Evolutionary conservation across 306 rosid genomes (phyloP), one percentile per base, ranked within the genome.

Genomic region (Trifolium dubium): DNA sequence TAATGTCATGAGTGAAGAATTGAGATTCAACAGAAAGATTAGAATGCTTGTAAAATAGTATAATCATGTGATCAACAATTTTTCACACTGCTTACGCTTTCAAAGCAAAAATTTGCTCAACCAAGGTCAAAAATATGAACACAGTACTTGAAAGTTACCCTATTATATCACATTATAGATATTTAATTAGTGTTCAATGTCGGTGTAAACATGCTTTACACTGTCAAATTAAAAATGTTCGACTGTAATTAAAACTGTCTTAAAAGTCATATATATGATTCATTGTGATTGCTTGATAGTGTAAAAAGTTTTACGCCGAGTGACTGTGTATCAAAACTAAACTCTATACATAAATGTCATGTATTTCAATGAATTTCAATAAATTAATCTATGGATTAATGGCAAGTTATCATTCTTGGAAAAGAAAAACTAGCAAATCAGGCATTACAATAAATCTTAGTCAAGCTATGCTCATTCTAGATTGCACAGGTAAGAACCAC

Each of bases 351-450:
- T 47, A 37, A 59, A 58, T 41, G 31, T 53, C 61, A 2, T 8
- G 40, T 74, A 69, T 62, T 37, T 46, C 34, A 63, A 53, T 75
- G 75, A 63, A 71, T 69, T 64, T 55, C 23, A 75, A 66, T 29
- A 49, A 76, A 66, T 40, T 14, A 61, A 54, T 34, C 30, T 30
- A 72, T 34, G 70, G 67, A 67, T 18, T 58, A 8, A 56, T 72
- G 44, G 58, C 49, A 56, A 28, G 77, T 51, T 17, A 5, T 15
- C 56, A 50, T 50, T 71, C 69, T 50, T 32, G 1, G 43, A 39
- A 74, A 58, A 71, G 74, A 75, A 70, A 58, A 65, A 49, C 55
- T 13, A 83, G 63, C 69, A 69, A 14, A 64, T 40, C n/a, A 50
- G 5, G 66, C 50, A 75, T 71, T 46, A 56, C 46, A 61, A 65